A percentile compares a stretch with the other conserved stretches of the same genome.
These are phyloP conservation scores for Bidens hawaiensis DNA, from an alignment of 140 eudicot genomes.

Conservation along the genomic window DNA sequence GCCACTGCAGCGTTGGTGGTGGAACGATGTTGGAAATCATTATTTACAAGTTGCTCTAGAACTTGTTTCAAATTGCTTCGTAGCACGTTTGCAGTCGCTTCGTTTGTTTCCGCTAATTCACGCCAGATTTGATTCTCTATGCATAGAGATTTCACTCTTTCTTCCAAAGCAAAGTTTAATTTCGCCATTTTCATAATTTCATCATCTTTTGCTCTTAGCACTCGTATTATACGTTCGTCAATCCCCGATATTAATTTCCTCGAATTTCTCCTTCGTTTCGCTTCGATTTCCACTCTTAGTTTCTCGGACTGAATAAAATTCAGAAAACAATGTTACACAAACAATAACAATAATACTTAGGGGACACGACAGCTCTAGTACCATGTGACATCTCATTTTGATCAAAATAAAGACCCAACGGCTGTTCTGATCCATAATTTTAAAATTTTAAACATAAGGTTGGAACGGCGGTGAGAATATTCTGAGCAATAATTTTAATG, in stretches of 20 bases:
- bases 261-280: constrained; percentile 31
- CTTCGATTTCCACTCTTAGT: constrained; percentile 46
- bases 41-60: constrained; percentile 34
- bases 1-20: not conserved
- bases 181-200: constrained; percentile 44
- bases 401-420: no score
- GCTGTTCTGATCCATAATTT: no score
- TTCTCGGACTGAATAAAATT: constrained; percentile 50
- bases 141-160: constrained; percentile 46
- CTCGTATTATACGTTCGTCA: constrained; percentile 40
- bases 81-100: constrained; percentile 66
- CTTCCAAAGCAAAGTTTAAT: constrained; percentile 56
- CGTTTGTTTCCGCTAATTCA: constrained; percentile 70
- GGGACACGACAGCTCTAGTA: no score
- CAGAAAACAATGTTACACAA: no score
- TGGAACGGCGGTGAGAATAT: no score
- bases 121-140: constrained; percentile 69
- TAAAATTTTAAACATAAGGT: no score
- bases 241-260: constrained; percentile 44
- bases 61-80: constrained; percentile 66
- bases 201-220: constrained; percentile 44
- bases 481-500: not conserved
- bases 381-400: no score
- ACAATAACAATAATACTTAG: not conserved
- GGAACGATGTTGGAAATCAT: constrained; percentile 1